Percentiles rank a stretch among this genome's conserved stretches.
phyloP scores from a whole-genome alignment of 371 early-diverging fungal genomes.

The Circinella minor region DNA sequence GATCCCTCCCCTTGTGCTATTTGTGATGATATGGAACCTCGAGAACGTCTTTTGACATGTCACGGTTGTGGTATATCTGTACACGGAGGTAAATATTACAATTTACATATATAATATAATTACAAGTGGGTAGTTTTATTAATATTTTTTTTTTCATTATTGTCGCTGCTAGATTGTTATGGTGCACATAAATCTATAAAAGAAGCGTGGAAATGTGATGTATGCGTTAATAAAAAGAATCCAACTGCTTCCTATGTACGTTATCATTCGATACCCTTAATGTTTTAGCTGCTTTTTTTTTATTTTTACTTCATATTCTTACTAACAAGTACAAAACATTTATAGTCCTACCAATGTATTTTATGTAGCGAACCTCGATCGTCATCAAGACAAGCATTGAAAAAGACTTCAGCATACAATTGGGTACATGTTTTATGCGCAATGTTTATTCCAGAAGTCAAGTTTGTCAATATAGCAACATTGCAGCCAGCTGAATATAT shows the following conservation, averaged over 20 bases:
- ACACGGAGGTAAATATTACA: conserved; percentile 52
- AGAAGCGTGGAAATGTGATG: conserved; percentile 64
- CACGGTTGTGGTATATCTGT: conserved; percentile 67
- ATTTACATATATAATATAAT: not conserved
- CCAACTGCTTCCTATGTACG: conserved; percentile 64
- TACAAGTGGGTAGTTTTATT: not conserved
- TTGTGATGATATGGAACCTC: conserved; percentile 37
- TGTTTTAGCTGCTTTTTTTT: too few species aligned
- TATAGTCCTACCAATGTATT: conserved; percentile 63
- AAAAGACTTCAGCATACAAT: conserved; percentile 82
- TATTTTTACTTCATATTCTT: too few species aligned
- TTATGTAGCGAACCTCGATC: conserved; percentile 54
- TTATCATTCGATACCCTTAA: not conserved
- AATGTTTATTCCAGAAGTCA: conserved; percentile 79
- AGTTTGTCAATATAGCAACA: conserved; percentile 63
- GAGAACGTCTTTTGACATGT: conserved; percentile 50
- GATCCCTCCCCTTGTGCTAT: conserved; percentile 56
- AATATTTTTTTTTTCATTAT: not conserved
- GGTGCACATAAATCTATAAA: conserved; percentile 31
- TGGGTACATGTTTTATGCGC: conserved; percentile 97
- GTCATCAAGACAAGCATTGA: conserved; percentile 68
- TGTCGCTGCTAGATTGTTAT: conserved; percentile 48
- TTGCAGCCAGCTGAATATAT: conserved; percentile 83
- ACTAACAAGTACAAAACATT: not conserved
- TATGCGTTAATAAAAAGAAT: conserved; percentile 62